Conservation (phyloP, 1,284 basidiomycete species). For the Cutaneotrichosporon sp. region DNA sequence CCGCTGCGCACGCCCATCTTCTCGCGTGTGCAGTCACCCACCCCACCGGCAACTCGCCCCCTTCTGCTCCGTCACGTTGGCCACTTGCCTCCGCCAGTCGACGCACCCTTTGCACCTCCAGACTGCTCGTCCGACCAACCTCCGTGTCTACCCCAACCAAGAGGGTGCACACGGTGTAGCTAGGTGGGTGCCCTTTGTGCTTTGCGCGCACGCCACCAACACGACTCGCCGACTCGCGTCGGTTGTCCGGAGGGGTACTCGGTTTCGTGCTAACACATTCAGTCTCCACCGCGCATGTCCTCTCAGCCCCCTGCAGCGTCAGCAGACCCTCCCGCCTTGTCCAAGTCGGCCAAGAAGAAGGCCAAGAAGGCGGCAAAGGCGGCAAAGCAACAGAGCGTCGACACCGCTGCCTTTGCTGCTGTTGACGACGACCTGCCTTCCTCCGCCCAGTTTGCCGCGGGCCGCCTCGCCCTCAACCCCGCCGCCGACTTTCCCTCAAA, state of each 20-base stretch:
- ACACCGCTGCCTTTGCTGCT: background rate
- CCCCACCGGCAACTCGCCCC: background rate
- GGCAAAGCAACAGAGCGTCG: conserved; percentile 14
- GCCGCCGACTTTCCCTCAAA: conserved; percentile 2
- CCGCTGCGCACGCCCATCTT: background rate
- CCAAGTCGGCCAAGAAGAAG: conserved; percentile 53
- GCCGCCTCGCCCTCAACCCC: conserved; percentile 9
- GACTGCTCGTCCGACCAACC: conserved; percentile 8
- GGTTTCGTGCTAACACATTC: conserved; percentile 2
- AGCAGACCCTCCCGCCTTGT: conserved; percentile 37
- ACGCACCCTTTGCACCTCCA: background rate
- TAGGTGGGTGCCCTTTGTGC: conserved; percentile 20
- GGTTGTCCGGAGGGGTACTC: background rate
- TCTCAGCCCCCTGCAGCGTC: conserved; percentile 31
- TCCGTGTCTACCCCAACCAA: conserved; percentile 20
- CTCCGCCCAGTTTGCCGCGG: background rate
- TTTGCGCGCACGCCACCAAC: conserved; percentile 3
- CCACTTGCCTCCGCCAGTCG: conserved; percentile 1
- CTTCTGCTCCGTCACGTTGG: background rate
- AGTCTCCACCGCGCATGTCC: conserved; percentile 39
- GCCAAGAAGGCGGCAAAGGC: conserved; percentile 50
- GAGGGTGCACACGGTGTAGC: conserved; percentile 32
- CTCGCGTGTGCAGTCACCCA: background rate
- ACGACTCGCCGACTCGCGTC: background rate
- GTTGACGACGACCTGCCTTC: background rate